phyloP scores from a whole-genome alignment of 2,329 filamentous ascomycete species.

The Phaeosphaeriaceae sp. region DNA sequence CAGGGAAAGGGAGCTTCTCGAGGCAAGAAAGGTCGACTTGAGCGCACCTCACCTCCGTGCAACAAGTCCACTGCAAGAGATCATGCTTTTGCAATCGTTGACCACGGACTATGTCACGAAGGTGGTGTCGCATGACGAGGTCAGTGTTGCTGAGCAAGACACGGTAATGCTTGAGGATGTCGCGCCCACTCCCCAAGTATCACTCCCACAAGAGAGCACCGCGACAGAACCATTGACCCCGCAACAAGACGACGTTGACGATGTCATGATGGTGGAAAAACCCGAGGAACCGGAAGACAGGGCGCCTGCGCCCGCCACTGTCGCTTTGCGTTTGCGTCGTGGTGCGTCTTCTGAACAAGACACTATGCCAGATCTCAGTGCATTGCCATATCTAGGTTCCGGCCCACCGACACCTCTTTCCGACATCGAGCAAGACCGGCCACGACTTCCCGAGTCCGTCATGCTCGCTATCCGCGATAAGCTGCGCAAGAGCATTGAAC shows the following conservation, averaged over 20 bases:
- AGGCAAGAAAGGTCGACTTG: constrained; percentile 53
- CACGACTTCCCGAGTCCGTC: constrained; percentile 42
- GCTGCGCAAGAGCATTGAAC: constrained; percentile 43
- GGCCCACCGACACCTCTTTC: constrained; percentile 53
- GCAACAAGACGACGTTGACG: constrained; percentile 44
- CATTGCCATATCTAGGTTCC: constrained; percentile 55
- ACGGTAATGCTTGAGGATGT: constrained; percentile 25
- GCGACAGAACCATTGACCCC: constrained; percentile 42
- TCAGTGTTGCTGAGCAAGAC: constrained; percentile 18
- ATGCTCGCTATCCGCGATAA: constrained; percentile 46
- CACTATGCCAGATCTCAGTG: constrained; percentile 49
- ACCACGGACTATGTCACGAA: constrained; percentile 38
- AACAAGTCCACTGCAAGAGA: constrained; percentile 52
- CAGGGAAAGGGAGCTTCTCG: constrained; percentile 52
- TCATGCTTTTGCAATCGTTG: constrained; percentile 51
- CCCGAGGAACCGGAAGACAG: constrained; percentile 31
- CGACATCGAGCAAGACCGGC: constrained; percentile 50
- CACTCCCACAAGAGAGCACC: constrained; percentile 22
- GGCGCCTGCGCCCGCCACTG: constrained; percentile 41
- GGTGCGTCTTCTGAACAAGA: constrained; percentile 43
- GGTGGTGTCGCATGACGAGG: constrained; percentile 4
- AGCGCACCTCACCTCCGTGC: constrained; percentile 52
- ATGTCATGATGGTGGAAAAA: constrained; percentile 35
- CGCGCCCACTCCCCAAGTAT: constrained; percentile 12
- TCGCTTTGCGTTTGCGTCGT: constrained; percentile 37